Conservation (phyloP, 768 basidiomycete genomes). For the Sarcomyxa edulis region DNA sequence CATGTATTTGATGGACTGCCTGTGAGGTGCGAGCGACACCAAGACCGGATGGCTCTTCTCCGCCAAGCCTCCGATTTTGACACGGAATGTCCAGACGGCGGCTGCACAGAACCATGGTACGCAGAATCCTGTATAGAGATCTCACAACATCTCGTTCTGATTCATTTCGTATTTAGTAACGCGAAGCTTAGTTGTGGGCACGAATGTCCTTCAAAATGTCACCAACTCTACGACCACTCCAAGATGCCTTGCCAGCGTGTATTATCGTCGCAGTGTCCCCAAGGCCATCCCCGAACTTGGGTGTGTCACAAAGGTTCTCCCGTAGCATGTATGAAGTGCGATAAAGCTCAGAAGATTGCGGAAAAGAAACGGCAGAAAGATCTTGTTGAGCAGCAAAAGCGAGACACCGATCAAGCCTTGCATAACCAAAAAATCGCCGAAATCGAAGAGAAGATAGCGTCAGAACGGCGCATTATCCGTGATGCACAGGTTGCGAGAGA, state of each 20-base stretch:
- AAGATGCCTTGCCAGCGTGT: conserved; percentile 42
- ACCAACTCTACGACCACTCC: conserved; percentile 48
- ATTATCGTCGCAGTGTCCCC: conserved; percentile 33
- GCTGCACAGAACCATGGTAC: conserved; percentile 58
- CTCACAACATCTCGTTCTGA: too few relatives aligned
- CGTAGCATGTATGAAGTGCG: conserved; percentile 38
- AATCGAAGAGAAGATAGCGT: conserved; percentile 38
- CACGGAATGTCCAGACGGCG: conserved; percentile 50
- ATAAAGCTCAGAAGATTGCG: conserved; percentile 33
- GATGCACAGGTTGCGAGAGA: conserved; percentile 33
- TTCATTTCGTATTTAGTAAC: conserved; percentile 28
- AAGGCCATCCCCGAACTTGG: conserved; percentile 36
- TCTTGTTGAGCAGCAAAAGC: conserved; percentile 34
- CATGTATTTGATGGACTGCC: conserved; percentile 60
- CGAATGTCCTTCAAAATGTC: conserved; percentile 55
- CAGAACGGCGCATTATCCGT: conserved; percentile 30
- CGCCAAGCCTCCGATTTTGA: conserved; percentile 44
- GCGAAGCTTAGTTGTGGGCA: conserved; percentile 47
- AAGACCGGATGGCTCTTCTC: conserved; percentile 30
- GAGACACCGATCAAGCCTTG: conserved; percentile 37
- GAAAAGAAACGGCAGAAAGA: conserved; percentile 36
- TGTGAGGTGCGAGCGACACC: conserved; percentile 52
- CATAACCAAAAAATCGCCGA: conserved; percentile 32
- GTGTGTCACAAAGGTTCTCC: conserved; percentile 37
- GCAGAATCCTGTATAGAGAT: conserved; percentile 8